Evolutionary conservation across 768 basidiomycete genomes (phyloP).

Genomic region (Lentinula raphanica): DNA sequence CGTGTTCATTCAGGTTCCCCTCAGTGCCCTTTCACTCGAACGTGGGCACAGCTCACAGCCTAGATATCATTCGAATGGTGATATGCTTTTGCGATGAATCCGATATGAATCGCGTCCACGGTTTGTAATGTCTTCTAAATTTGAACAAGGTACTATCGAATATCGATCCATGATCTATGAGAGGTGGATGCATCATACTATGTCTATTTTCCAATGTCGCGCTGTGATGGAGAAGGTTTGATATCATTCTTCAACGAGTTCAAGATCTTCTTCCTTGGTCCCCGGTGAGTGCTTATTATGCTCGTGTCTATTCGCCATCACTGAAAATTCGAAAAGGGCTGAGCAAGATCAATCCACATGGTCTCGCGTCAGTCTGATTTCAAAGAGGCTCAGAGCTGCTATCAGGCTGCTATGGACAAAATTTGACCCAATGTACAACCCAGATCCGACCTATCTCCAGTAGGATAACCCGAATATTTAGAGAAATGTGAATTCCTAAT

Average conservation of each 20-base stretch:
- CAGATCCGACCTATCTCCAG: conserved; percentile 47
- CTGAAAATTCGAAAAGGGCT: no score
- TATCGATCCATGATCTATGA: conserved; percentile 30
- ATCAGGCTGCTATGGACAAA: no score
- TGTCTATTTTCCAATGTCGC: background rate
- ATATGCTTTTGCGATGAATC: conserved; percentile 36
- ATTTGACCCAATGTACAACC: conserved; percentile 2
- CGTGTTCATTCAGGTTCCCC: background rate
- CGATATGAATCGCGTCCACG: no score
- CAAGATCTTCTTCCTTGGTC: conserved; percentile 50
- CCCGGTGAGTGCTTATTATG: conserved; percentile 13
- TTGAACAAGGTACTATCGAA: no score
- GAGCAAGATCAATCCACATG: no score
- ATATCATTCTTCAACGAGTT: conserved; percentile 25
- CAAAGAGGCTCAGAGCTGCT: no score
- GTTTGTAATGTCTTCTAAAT: no score
- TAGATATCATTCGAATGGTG: conserved; percentile 37
- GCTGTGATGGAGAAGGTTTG: background rate
- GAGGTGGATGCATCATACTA: conserved; percentile 8
- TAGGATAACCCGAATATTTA: conserved; percentile 44
- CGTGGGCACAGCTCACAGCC: conserved; percentile 31
- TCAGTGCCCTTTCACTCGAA: background rate
- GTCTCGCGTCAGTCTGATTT: no score
- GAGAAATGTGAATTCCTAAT: conserved; percentile 31
- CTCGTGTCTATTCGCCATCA: background rate